Evolutionary conservation across 1,139 yeast species (phyloP).

Genomic region (Hansenula anomala): DNA sequence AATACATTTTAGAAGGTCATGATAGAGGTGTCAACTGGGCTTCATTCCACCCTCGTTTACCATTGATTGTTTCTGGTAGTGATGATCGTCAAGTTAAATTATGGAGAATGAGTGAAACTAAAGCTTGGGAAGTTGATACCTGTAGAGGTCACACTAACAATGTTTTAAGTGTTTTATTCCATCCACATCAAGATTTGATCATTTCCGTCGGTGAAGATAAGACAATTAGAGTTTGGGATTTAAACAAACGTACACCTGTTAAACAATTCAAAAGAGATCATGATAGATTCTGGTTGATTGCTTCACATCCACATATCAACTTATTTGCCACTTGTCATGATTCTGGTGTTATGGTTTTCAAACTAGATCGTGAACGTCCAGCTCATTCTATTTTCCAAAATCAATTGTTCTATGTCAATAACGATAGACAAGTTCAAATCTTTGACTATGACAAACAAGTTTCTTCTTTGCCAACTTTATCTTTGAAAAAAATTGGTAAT

Average conservation of each 20-base stretch:
- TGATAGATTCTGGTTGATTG: slow-evolving; percentile 92
- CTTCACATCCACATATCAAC: slow-evolving; percentile 85
- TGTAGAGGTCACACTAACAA: slow-evolving; percentile 97
- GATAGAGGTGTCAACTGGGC: slow-evolving; percentile 99
- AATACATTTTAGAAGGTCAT: slow-evolving; percentile 95
- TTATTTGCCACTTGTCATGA: slow-evolving; percentile 97
- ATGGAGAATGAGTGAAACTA: slow-evolving; percentile 97
- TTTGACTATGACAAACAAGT: slow-evolving; percentile 61
- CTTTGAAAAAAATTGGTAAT: slow-evolving; percentile 79
- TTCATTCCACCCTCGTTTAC: slow-evolving; percentile 93
- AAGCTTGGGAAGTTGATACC: slow-evolving; percentile 99
- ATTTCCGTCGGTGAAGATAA: slow-evolving; percentile 94
- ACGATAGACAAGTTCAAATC: slow-evolving; percentile 80
- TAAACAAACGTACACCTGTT: slow-evolving; percentile 88
- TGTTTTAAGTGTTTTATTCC: slow-evolving; percentile 86
- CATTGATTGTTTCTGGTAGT: slow-evolving; percentile 92
- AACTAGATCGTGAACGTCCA: slow-evolving; percentile 96
- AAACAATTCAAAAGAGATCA: slow-evolving; percentile 92
- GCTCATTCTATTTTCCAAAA: slow-evolving; percentile 73
- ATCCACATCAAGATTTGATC: slow-evolving; percentile 89
- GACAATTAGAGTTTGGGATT: slow-evolving; percentile 97
- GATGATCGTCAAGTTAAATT: slow-evolving; percentile 93
- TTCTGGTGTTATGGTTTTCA: slow-evolving; percentile 96
- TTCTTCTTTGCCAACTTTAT: slow-evolving; percentile 71
- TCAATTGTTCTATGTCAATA: slow-evolving; percentile 68